Base-by-base conservation (phyloP, 1,284 basidiomycete species). In the Austroboletus novae-zelandiae region DNA sequence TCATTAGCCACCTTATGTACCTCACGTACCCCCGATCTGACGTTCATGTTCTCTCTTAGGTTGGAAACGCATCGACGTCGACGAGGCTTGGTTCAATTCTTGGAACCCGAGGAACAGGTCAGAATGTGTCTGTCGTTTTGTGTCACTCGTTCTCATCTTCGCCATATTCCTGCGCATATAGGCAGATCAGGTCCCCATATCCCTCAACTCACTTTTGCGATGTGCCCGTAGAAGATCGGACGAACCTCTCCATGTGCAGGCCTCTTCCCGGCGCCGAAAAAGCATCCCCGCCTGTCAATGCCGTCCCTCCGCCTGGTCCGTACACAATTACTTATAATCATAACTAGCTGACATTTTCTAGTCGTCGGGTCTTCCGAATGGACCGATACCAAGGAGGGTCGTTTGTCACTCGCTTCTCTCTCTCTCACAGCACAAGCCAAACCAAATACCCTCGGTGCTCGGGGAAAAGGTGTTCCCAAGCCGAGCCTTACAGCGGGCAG, bases 31-130 rank as follows among this genome's bases (percentile, higher is more conserved):
- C 5, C 9, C 29, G 31, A 14, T 7, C 45, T 25, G 18, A 9
- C 30, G 14, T 40, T 54, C 15, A 50, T 41, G n/a, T n/a, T 15
- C 13, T 27, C 31, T 27, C 18, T 18, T 45, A 86, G 84, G 86
- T 4, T 88, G 86, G 86, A 83, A 82, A 53, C 71, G 75, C 4
- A 72, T 83, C 37, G 66, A 77, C 36, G 71, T 86, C 8, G 61
- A 75, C 31, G 71, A 75, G 3, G 51, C 57, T 6, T 88, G 83
- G 83, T 86, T 86, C 68, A 63, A 66, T 3, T 64, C 61, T 2
- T 86, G 76, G 77, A 63, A 57, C 1, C 70, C 70, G 0, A 64
- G 60, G 2, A 75, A 75, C 45, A 61, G 52, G 79, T 74, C 43
- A 44, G 65, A 60, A 29, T 31, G 6, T 6, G 5, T 14, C 31